These are phyloP conservation scores for Lathyrus oleraceus DNA, from an alignment of 306 rosid genomes.

Conservation along the genomic window DNA sequence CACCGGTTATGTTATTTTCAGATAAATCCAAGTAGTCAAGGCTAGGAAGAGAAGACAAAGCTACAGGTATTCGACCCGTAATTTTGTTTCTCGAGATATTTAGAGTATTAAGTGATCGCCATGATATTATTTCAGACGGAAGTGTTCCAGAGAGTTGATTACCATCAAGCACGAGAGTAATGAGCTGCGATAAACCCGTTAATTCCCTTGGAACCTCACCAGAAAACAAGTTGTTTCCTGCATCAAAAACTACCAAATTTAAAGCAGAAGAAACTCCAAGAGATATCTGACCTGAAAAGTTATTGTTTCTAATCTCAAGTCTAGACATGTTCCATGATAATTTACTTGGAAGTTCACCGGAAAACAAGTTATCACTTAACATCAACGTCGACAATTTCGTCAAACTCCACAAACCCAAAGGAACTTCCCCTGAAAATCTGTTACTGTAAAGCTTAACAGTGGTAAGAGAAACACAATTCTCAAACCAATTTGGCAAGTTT, in stretches of 20 bases:
- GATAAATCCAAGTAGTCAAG: conserved; percentile 74
- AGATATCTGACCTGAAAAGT: conserved; percentile 67
- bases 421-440: conserved; percentile 68
- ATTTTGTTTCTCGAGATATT: conserved; percentile 68
- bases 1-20: conserved; percentile 63
- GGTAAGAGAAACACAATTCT: conserved; percentile 52
- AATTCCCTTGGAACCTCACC: conserved; percentile 67
- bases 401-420: conserved; percentile 64
- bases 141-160: conserved; percentile 72
- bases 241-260: conserved; percentile 61
- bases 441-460: conserved; percentile 53
- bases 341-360: conserved; percentile 68
- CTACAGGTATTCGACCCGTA: conserved; percentile 62
- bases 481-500: conserved; percentile 58
- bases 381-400: conserved; percentile 53
- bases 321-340: conserved; percentile 57
- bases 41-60: conserved; percentile 51
- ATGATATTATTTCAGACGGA: conserved; percentile 60
- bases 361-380: conserved; percentile 61
- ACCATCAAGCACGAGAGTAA: conserved; percentile 54
- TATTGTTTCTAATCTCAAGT: conserved; percentile 65
- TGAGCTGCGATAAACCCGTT: conserved; percentile 53
- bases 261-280: conserved; percentile 46
- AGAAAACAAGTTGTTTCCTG: conserved; percentile 61
- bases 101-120: conserved; percentile 57